Conservation (phyloP, 352 stramenopile species). For the Pythium insidiosum region DNA sequence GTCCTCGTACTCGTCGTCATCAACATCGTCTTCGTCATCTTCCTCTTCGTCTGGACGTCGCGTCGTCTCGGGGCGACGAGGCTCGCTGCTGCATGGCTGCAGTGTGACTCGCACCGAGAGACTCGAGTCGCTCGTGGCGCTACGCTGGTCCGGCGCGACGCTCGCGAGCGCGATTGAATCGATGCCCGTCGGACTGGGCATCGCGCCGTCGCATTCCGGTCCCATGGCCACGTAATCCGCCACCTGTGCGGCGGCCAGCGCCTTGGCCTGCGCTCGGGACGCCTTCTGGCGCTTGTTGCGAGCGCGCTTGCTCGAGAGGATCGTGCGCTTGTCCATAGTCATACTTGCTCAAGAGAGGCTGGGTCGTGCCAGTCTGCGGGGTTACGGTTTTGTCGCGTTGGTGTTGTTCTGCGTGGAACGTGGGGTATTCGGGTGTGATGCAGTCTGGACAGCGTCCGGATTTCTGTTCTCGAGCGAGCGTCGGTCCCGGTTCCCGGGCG, state of each 20-base stretch:
- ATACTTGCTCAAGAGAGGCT: constrained; percentile 16
- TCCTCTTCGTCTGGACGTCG: not conserved
- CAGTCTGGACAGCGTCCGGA: too few species aligned
- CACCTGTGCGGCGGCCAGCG: not conserved
- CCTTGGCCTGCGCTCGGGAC: constrained; percentile 21
- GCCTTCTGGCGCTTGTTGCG: constrained; percentile 52
- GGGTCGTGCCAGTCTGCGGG: not conserved
- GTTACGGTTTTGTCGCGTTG: not conserved
- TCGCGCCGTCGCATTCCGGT: constrained; percentile 19
- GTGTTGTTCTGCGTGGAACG: not conserved
- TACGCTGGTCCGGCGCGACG: not conserved
- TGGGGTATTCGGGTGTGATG: too few species aligned
- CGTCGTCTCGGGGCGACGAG: too few species aligned
- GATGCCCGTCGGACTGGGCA: constrained; percentile 1
- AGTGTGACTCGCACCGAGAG: too few species aligned
- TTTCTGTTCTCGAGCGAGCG: too few species aligned
- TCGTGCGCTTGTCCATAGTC: constrained; percentile 56
- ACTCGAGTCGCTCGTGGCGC: not conserved
- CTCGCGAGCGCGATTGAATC: not conserved
- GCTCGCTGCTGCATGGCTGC: too few species aligned
- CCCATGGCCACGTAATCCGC: constrained; percentile 1
- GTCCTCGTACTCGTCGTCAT: constrained; percentile 39
- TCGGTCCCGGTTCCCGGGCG: too few species aligned
- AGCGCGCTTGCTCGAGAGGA: constrained; percentile 52
- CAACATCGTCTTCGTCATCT: constrained; percentile 15